Base-by-base conservation (phyloP, 257 asterid genomes). In the Mentha longifolia region DNA sequence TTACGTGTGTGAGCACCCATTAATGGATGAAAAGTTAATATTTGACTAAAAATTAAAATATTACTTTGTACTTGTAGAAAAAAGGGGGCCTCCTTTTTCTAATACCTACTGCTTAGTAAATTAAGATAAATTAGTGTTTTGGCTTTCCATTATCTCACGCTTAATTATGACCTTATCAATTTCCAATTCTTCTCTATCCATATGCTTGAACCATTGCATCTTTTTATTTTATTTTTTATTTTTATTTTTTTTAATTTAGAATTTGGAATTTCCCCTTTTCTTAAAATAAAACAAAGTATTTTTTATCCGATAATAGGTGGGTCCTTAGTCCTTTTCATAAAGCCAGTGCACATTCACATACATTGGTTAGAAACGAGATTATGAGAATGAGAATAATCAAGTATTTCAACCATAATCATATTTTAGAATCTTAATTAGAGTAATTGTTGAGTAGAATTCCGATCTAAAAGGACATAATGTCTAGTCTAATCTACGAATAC, bases 31-130 rank as follows among this genome's bases (percentile, higher is more conserved):
- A 67, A 77, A 77, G 78, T 66, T 55, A 11, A 59, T 31, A 64
- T 52, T 77, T 72, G 81, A 77, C 78, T 60, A 67, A 69, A 69
- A 43, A 33, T 33, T 62, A 50, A 67, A 68, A 68, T 49, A 71
- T 47, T n/a, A n/a, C n/a, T n/a, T 59, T 72, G 74, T 62, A 77
- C 33, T 72, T 64, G 71, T 61, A 15, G 49, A 77, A 31, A 2
- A 77, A 67, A 72, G 39, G 59, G n/a, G 0, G 20, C 3, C 59
- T 67, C 67, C 81, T 69, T 72, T 76, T 72, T 55, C 59, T 57
- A 37, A 70, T 68, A 67, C 65, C 54, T 49, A 30, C 35, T 61
- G 2, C 68, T 57, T 17, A 37, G 16, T 22, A 47, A 37, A 35
- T 59, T 65, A 41, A 37, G 17, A 11, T 9, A 6, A 35, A 39